Conservation (phyloP, 2,329 filamentous ascomycete species). For the Zalaria sp. region DNA sequence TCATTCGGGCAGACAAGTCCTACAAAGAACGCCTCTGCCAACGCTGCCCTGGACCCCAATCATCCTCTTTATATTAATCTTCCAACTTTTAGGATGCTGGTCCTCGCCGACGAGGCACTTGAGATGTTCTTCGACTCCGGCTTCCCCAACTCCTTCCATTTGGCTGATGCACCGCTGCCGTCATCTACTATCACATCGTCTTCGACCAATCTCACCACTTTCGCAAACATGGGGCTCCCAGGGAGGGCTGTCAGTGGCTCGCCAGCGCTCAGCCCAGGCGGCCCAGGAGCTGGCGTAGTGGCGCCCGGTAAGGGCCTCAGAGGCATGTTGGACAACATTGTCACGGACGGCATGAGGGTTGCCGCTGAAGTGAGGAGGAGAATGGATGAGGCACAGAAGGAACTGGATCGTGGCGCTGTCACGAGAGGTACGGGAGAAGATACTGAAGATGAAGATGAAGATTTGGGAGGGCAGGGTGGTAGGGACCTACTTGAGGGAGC, state of each 20-base stretch:
- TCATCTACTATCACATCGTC: slow-evolving; percentile 37
- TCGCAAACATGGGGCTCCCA: slow-evolving; percentile 50
- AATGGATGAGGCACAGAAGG: slow-evolving; percentile 91
- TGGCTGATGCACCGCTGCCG: slow-evolving; percentile 49
- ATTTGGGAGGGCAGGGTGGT: slow-evolving; percentile 55
- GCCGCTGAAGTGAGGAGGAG: slow-evolving; percentile 80
- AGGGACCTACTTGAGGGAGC: slow-evolving; percentile 35
- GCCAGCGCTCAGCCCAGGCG: slow-evolving; percentile 15
- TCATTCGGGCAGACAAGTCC: slow-evolving; percentile 19
- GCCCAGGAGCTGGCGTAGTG: slow-evolving; percentile 37
- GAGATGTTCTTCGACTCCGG: slow-evolving; percentile 97
- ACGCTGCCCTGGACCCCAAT: slow-evolving; percentile 79
- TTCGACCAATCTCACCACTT: slow-evolving; percentile 64
- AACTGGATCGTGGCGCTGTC: slow-evolving; percentile 73
- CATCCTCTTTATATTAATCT: slow-evolving; percentile 92
- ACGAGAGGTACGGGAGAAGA: slow-evolving; percentile 35
- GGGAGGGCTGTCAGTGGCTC: slow-evolving; percentile 1
- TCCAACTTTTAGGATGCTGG: slow-evolving; percentile 96
- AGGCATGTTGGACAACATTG: slow-evolving; percentile 92
- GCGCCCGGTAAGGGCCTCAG: slow-evolving; percentile 62
- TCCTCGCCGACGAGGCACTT: slow-evolving; percentile 85
- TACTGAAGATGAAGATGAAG: slow-evolving; percentile 51
- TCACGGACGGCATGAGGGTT: slow-evolving; percentile 92
- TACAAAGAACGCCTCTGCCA: slow-evolving; percentile 62
- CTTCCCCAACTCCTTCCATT: slow-evolving; percentile 83